These are phyloP conservation scores for Globisporangium parvum DNA, from an alignment of 352 stramenopile genomes.

Conservation along the genomic window DNA sequence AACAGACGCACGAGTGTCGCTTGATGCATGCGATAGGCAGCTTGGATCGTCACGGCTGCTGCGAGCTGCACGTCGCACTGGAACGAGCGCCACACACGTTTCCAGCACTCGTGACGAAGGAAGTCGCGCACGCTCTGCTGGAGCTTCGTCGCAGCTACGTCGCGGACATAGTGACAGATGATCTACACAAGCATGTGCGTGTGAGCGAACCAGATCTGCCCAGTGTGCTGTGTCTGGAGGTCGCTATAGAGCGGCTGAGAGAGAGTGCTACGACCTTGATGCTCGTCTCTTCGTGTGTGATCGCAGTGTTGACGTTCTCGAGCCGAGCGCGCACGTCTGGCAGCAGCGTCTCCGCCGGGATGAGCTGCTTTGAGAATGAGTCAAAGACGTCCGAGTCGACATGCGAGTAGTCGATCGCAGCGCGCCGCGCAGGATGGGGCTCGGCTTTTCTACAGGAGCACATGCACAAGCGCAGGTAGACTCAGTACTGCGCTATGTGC, in stretches of 20 bases:
- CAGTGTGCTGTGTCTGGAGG: not conserved
- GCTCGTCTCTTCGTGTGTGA: slow-evolving; percentile 37
- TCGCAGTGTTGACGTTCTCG: slow-evolving; percentile 28
- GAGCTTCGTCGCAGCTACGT: slow-evolving; percentile 36
- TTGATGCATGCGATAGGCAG: slow-evolving; percentile 26
- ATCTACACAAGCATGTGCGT: slow-evolving; percentile 9
- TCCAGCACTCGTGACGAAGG: slow-evolving; percentile 35
- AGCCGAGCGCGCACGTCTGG: slow-evolving; percentile 35
- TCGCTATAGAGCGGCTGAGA: not conserved
- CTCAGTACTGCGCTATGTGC: not conserved
- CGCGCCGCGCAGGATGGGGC: slow-evolving; percentile 2
- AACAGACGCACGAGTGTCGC: slow-evolving; percentile 21
- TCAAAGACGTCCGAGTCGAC: slow-evolving; percentile 67
- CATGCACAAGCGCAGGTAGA: no score
- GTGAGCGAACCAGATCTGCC: no score
- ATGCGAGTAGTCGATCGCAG: slow-evolving; percentile 20
- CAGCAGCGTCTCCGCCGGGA: slow-evolving; percentile 38
- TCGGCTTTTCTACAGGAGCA: slow-evolving; percentile 4
- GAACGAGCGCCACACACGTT: slow-evolving; percentile 26
- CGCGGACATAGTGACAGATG: slow-evolving; percentile 35
- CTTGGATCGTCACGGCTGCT: slow-evolving; percentile 43
- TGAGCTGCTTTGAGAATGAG: slow-evolving; percentile 58
- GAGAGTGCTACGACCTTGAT: slow-evolving; percentile 24
- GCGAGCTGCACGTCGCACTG: slow-evolving; percentile 30
- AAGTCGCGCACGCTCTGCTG: slow-evolving; percentile 32